A percentile compares a stretch with the other conserved stretches of the same genome.
phyloP scores from a whole-genome alignment of 2,329 filamentous ascomycete genomes.

The Madurella fahalii region DNA sequence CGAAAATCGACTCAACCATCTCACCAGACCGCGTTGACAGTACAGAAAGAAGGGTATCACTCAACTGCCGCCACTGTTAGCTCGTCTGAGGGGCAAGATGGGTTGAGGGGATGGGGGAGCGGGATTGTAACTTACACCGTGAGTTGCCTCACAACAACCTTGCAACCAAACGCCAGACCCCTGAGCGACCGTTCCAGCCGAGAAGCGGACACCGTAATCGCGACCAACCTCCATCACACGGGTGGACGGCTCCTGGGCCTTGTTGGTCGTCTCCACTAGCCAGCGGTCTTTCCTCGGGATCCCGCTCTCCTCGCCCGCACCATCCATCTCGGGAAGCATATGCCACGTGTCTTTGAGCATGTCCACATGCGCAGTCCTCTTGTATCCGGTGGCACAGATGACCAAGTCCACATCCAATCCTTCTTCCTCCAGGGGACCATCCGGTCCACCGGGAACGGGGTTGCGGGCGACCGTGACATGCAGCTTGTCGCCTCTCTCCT shows the following conservation, averaged over 20 bases:
- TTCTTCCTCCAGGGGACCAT: slow-evolving; percentile 46
- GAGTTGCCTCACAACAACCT: slow-evolving; percentile 87
- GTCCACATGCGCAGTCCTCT: slow-evolving; percentile 69
- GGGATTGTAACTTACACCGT: slow-evolving; percentile 64
- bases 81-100: slow-evolving; percentile 11
- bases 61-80: slow-evolving; percentile 50
- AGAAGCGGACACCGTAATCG: slow-evolving; percentile 75
- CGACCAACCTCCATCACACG: slow-evolving; percentile 64
- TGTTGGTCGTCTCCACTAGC: slow-evolving; percentile 21
- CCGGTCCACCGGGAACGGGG: slow-evolving; percentile 29
- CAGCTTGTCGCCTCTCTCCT: slow-evolving; percentile 48
- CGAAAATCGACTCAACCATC: slow-evolving; percentile 73
- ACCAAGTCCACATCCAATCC: slow-evolving; percentile 72
- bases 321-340: slow-evolving; percentile 54
- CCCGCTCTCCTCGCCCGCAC: neutral
- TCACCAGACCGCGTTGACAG: slow-evolving; percentile 72
- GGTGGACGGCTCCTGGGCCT: slow-evolving; percentile 15
- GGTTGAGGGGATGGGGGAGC: neutral
- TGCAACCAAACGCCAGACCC: slow-evolving; percentile 86
- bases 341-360: slow-evolving; percentile 65
- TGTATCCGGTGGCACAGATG: slow-evolving; percentile 84
- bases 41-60: slow-evolving; percentile 77
- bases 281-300: slow-evolving; percentile 20
- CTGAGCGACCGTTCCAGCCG: slow-evolving; percentile 60
- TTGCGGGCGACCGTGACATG: slow-evolving; percentile 56